Base-by-base conservation (phyloP, 495 filamentous ascomycete species). In the Cercophora scortea region DNA sequence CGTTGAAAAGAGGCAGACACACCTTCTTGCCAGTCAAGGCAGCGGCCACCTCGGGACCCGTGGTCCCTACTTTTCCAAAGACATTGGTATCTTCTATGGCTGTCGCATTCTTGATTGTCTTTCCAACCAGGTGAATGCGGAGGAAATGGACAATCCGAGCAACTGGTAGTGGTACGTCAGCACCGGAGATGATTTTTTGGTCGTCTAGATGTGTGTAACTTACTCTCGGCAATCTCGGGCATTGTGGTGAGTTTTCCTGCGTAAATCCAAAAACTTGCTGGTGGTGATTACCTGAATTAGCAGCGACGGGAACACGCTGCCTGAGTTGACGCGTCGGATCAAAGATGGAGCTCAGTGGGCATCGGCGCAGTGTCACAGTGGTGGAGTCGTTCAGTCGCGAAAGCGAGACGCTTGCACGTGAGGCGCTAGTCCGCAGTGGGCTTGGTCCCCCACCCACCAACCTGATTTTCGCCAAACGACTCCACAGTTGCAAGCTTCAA, bases 41-140 rank as follows among this genome's bases (percentile, higher is more conserved):
- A 38, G 79, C 75, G 49, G 86, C 73, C 60, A 98, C 87, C 38
- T 83, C 83, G 0, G 78, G 61, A 0, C 82, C 87, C 32, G 77
- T 87, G 1, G 88, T 93, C 25, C 89, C 89, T 9, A 81, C 89
- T 70, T 95, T 95, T 53, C 90, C 90, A 66, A 86, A 97, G 4
- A 98, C 78, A 57, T 84, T 88, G 55, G 71, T 67, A 67, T 97
- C 90, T 55, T 96, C 82, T 53, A 83, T 74, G 3, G 87, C 82
- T 25, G 80, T 72, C 12, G 90, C 86, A 33, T 75, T 78, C 25
- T 75, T 69, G 55, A 97, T 82, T 4, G 80, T 90, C 71, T 87
- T 92, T 25, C 88, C 88, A 18, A 93, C 87, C 25, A 95, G 70
- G 66, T 90, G 81, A 47, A 85, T 83, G 40, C 82, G 83, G 36